phyloP scores from a whole-genome alignment of 768 basidiomycete genomes.

The Mycena polygramma region DNA sequence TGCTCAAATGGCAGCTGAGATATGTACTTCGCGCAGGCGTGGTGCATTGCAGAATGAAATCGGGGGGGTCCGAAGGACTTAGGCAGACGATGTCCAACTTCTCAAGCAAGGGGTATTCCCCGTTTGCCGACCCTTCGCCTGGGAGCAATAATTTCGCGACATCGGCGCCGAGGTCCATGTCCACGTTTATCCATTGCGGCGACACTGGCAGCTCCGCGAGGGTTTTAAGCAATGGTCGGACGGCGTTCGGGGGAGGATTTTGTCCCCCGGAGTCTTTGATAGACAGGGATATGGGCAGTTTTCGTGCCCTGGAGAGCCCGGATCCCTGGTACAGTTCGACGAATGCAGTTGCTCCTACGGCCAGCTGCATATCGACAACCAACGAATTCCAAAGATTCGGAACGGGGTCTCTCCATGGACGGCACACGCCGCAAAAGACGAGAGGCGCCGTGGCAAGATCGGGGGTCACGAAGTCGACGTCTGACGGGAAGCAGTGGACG shows the following conservation, averaged over 20 bases:
- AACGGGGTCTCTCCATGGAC: conserved; percentile 17
- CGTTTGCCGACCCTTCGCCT: neutral
- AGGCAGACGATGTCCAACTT: no score
- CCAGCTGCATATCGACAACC: neutral
- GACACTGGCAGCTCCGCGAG: neutral
- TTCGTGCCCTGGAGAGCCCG: conserved; percentile 15
- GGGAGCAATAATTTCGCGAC: neutral
- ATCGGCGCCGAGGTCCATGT: neutral
- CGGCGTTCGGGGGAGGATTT: no score
- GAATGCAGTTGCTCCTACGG: neutral
- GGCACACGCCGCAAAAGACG: conserved; percentile 6
- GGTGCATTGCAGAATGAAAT: conserved; percentile 13
- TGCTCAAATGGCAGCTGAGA: conserved; percentile 5
- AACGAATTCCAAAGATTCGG: conserved; percentile 23
- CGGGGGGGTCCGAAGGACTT: no score
- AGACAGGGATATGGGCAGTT: neutral
- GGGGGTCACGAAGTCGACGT: neutral
- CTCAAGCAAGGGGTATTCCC: neutral
- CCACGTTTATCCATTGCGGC: conserved; percentile 3
- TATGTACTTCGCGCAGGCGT: conserved; percentile 2
- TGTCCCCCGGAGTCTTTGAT: neutral
- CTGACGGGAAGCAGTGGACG: conserved; percentile 2
- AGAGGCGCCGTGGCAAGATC: conserved; percentile 1
- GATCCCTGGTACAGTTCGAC: neutral
- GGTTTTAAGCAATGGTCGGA: neutral